Conservation (phyloP, 2,329 filamentous ascomycete species). For the Monosporascus ibericus region DNA sequence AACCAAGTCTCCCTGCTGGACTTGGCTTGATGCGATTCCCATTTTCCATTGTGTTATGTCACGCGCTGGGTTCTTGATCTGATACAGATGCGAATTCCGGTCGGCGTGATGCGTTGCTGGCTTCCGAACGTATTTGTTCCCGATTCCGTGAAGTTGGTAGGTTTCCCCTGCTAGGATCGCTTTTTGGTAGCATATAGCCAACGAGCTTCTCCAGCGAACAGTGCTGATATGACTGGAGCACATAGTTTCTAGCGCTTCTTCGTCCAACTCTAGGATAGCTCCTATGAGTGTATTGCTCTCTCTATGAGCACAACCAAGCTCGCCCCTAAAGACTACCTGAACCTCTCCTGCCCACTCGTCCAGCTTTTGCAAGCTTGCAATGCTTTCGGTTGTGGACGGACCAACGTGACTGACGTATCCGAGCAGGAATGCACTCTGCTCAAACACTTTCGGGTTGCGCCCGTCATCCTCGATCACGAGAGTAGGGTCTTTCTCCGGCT, state of each 20-base stretch:
- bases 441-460: neutral
- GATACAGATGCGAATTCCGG: no score
- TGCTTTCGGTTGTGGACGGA: neutral
- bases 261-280: neutral
- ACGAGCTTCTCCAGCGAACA: neutral
- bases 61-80: no score
- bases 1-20: slow-evolving; percentile 1
- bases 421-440: slow-evolving; percentile 1
- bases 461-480: neutral
- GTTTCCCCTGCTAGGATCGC: no score
- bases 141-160: no score
- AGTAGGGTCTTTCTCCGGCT: neutral
- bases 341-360: slow-evolving; percentile 4
- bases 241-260: neutral
- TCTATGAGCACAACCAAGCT: slow-evolving; percentile 1
- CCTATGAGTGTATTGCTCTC: slow-evolving; percentile 1
- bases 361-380: neutral
- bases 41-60: neutral
- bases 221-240: slow-evolving; percentile 3
- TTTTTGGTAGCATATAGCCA: no score
- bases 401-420: slow-evolving; percentile 4
- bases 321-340: neutral
- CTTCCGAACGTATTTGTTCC: no score
- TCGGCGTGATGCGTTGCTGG: no score
- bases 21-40: slow-evolving; percentile 3